Conservation (phyloP, 495 filamentous ascomycete species). For the Hypoxylon intermedium region DNA sequence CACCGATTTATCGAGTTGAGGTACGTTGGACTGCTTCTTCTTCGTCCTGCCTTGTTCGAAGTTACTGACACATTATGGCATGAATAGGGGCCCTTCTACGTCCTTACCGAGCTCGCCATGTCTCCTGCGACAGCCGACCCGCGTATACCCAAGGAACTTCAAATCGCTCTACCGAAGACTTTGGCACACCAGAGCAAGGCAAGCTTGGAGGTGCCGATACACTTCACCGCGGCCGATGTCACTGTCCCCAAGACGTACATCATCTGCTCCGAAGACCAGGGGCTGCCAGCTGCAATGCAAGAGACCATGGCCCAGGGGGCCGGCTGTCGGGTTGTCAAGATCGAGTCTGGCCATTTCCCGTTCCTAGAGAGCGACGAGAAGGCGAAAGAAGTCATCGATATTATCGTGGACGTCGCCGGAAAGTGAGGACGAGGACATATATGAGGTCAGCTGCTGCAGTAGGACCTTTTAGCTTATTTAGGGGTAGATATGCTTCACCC, state of each 20-base stretch:
- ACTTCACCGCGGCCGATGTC: constrained; percentile 32
- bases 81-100: constrained; percentile 30
- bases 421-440: constrained; percentile 2
- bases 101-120: constrained; percentile 23
- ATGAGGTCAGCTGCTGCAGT: not conserved
- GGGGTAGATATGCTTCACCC: too few species aligned
- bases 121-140: not conserved
- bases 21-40: constrained; percentile 8
- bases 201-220: constrained; percentile 17
- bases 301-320: constrained; percentile 13
- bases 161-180: constrained; percentile 7
- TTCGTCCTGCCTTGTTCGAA: not conserved
- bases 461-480: too few species aligned
- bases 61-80: not conserved
- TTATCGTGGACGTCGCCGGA: constrained; percentile 26
- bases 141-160: constrained; percentile 7
- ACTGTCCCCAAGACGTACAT: constrained; percentile 37
- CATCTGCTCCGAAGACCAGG: constrained; percentile 27
- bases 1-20: constrained; percentile 27
- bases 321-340: constrained; percentile 16
- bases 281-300: constrained; percentile 23
- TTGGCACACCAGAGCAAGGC: constrained; percentile 35
- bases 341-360: constrained; percentile 25
- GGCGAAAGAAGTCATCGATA: constrained; percentile 21
- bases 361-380: constrained; percentile 27